These are phyloP conservation scores for Cyberlindnera euphorbiiphila DNA, from an alignment of 805 yeast species.

Conservation along the genomic window DNA sequence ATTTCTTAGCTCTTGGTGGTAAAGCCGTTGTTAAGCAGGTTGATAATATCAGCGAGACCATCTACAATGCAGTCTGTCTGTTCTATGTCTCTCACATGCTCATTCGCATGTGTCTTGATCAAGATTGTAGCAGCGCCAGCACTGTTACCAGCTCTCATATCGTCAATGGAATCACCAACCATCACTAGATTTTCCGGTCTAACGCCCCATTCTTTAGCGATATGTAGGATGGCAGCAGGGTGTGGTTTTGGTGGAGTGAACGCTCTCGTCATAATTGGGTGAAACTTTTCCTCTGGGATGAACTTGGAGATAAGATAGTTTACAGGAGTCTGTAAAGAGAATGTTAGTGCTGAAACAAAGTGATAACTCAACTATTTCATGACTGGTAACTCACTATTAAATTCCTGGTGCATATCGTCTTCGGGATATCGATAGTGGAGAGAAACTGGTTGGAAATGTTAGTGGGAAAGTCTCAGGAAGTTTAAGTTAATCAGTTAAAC, in stretches of 20 bases:
- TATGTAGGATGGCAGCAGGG: constrained; percentile 58
- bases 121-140: constrained; percentile 62
- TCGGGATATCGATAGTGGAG: constrained; percentile 31
- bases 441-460: constrained; percentile 22
- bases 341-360: constrained; percentile 4
- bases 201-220: constrained; percentile 46
- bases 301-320: constrained; percentile 43
- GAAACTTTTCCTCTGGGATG: constrained; percentile 39
- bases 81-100: constrained; percentile 35
- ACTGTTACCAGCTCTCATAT: constrained; percentile 56
- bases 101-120: constrained; percentile 49
- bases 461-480: constrained; percentile 9
- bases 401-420: constrained; percentile 64
- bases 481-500: too few species aligned
- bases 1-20: constrained; percentile 5
- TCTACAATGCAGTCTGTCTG: constrained; percentile 25
- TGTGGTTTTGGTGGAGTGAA: constrained; percentile 68
- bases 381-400: constrained; percentile 23
- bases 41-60: constrained; percentile 36
- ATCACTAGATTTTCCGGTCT: constrained; percentile 47
- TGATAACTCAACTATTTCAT: too few species aligned
- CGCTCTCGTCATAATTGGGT: constrained; percentile 57
- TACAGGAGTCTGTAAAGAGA: constrained; percentile 42
- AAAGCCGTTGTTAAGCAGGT: constrained; percentile 35
- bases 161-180: constrained; percentile 76